These are phyloP conservation scores for Linnemannia elongata DNA, from an alignment of 192 early-diverging fungal species.

Conservation along the genomic window DNA sequence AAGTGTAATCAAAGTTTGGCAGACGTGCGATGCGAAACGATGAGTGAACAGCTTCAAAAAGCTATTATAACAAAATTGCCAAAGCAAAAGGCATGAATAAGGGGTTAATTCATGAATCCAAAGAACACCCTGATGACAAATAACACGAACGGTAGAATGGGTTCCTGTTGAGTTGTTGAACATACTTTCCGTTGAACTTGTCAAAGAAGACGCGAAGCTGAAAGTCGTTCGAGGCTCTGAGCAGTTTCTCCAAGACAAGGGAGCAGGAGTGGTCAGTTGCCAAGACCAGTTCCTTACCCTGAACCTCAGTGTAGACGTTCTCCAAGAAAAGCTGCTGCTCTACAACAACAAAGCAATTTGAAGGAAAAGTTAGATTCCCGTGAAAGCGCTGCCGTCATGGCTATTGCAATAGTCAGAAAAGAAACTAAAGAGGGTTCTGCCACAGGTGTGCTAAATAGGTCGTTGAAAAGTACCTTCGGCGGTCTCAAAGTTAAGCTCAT, in stretches of 20 bases:
- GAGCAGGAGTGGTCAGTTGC: constrained; percentile 85
- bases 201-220: constrained; percentile 81
- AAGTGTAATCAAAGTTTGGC: constrained; percentile 83
- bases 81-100: neutral
- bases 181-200: constrained; percentile 68
- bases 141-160: too few species aligned
- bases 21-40: constrained; percentile 89
- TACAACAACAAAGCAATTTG: constrained; percentile 9
- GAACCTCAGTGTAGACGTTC: constrained; percentile 82
- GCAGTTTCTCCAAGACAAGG: constrained; percentile 83
- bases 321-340: constrained; percentile 79
- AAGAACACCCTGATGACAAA: neutral
- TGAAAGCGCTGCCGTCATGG: neutral
- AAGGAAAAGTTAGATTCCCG: neutral
- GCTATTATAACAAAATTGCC: constrained; percentile 17
- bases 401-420: neutral
- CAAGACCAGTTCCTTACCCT: constrained; percentile 79
- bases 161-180: constrained; percentile 9
- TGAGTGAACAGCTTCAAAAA: constrained; percentile 80
- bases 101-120: neutral
- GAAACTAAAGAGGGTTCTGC: neutral
- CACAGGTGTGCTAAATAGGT: neutral
- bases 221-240: constrained; percentile 77
- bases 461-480: constrained; percentile 62
- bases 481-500: constrained; percentile 70